These are phyloP conservation scores for Talaromyces trachyspermus DNA, from an alignment of 495 filamentous ascomycete species.

Conservation along the genomic window DNA sequence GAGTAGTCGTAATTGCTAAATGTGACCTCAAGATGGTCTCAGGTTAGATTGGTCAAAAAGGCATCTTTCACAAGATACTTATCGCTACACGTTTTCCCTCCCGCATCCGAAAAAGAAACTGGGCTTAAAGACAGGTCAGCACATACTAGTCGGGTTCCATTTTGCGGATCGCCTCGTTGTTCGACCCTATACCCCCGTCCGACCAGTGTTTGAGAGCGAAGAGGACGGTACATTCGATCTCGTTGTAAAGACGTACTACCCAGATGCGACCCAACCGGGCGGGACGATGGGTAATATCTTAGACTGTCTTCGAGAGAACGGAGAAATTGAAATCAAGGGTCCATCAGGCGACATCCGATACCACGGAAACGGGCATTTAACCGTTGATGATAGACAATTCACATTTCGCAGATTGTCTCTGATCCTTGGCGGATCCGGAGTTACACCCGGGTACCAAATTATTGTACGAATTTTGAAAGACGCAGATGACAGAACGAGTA, in stretches of 20 bases:
- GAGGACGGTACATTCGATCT: constrained; percentile 35
- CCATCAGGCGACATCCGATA: constrained; percentile 38
- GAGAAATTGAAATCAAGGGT: constrained; percentile 35
- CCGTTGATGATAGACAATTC: constrained; percentile 14
- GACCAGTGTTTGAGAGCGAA: constrained; percentile 26
- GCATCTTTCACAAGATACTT: constrained; percentile 28
- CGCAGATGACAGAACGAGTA: constrained; percentile 15
- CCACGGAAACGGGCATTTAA: constrained; percentile 15
- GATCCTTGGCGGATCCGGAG: constrained; percentile 14
- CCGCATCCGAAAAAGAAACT: constrained; percentile 24
- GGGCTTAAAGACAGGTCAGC: constrained; percentile 36
- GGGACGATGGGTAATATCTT: constrained; percentile 36
- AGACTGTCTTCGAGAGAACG: constrained; percentile 25
- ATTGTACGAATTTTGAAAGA: constrained; percentile 18
- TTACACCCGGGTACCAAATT: constrained; percentile 28
- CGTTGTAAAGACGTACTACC: constrained; percentile 34
- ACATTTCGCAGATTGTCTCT: constrained; percentile 9
- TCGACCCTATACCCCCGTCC: constrained; percentile 34
- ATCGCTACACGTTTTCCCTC: constrained; percentile 30
- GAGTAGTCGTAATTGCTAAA: background rate
- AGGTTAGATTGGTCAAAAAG: constrained; percentile 10
- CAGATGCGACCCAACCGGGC: constrained; percentile 18
- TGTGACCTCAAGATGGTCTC: constrained; percentile 9
- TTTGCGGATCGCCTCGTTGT: constrained; percentile 31
- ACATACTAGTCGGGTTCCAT: constrained; percentile 31